Evolutionary conservation across 208 protist genomes (phyloP), one percentile per base, ranked within the genome.

Genomic region (Phytomonas serpens): DNA sequence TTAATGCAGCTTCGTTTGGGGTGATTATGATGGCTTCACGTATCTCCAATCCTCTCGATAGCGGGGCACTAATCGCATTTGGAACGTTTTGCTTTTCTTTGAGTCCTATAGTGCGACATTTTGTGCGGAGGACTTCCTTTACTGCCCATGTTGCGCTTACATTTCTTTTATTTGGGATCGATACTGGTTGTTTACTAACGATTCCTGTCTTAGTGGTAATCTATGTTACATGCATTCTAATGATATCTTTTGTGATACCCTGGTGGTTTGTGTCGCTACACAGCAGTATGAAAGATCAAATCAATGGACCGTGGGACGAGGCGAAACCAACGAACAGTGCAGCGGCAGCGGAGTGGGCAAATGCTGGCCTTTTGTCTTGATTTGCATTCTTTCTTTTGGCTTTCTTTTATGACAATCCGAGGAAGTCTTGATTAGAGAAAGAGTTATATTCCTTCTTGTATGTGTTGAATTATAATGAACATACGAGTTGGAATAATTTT

Each of bases 301-400:
- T 97, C 74, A 95, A 90, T 66, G 93, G 93, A 0, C 93, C 93
- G 14, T 97, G 93, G 90, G 93, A 97, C 69, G 93, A 97, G 75
- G 93, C 93, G 27, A 93, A 90, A 68, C 93, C 93, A 33, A 95
- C 85, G n/a, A 97, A 97, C 81, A 95, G 89, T 64, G 84, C 89
- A 9, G 93, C 93, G 29, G 93, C 93, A 10, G 90, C 87, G 14
- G 90, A 97, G 74, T 97, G 93, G 93, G 90, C 89, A 32, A 95
- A 93, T 69, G 86, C 88, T 19, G 88, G 91, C 27, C 73, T 96
- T 29, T 67, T 96, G 14, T 73, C 68, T 5, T 94, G 71, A 79
- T 67, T 62, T n/a, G 34, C 1, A 23, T 3, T 19, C n/a, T 67
- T 38, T 67, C n/a, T 67, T 67, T 67, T 13, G 4, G 23, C n/a